Conservation (phyloP, 192 early-diverging fungal species). For the Coemansia sp. region DNA sequence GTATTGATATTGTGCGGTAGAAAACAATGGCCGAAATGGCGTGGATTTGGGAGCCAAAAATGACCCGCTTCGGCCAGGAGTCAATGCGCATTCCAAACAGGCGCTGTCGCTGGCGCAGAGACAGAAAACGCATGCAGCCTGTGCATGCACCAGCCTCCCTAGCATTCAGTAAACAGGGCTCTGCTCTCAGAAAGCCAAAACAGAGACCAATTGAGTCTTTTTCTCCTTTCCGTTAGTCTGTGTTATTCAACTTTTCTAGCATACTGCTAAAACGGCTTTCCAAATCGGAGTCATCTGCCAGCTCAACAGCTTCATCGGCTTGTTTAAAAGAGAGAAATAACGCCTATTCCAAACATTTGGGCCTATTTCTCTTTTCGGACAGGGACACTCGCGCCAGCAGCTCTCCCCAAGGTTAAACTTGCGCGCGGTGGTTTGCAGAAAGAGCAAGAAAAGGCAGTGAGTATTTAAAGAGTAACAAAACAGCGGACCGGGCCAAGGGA, state of each 20-base stretch:
- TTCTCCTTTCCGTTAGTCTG: background rate
- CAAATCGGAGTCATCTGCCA: background rate
- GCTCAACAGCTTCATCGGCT: background rate
- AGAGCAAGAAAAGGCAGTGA: background rate
- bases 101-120: background rate
- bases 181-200: background rate
- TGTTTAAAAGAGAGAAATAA: no score
- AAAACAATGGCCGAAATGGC: background rate
- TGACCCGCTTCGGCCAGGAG: background rate
- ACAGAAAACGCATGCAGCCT: background rate
- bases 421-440: conserved; percentile 3
- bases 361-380: background rate
- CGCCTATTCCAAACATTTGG: no score
- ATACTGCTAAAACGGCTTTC: background rate
- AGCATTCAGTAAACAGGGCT: background rate
- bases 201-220: background rate
- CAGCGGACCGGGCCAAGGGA: background rate
- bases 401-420: background rate
- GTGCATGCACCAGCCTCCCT: background rate
- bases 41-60: background rate
- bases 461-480: background rate
- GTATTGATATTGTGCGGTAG: no score
- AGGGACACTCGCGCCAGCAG: background rate
- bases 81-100: background rate
- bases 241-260: background rate